Evolutionary conservation across 225 moss, liverwort and hornwort genomes (phyloP), one percentile per base, ranked within the genome.

Genomic region (Sphagnum tenellum): DNA sequence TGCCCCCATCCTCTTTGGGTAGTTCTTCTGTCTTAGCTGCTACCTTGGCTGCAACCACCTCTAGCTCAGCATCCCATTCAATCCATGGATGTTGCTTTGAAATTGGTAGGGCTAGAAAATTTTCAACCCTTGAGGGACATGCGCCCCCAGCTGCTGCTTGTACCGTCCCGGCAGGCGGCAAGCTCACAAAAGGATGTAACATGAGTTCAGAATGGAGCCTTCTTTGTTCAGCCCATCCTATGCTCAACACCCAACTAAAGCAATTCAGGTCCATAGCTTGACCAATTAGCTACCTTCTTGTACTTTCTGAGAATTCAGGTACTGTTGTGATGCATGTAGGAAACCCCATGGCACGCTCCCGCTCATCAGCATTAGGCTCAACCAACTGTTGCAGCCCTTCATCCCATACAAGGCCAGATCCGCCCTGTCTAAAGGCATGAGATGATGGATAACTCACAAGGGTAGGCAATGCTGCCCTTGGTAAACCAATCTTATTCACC

Each of bases 281-380:
- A 2, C 52, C 53, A 8, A 69, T 13, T 1, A 74, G 45, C 4
- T 72, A 46, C 13, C 9, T 14, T 44, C 5, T 5, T 50, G 47
- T 9, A 0, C 9, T 47, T 62, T 68, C 5, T 7, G 1, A 48
- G 10, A 72, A 2, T 0, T 12, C 48, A 56, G 14, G 14, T 4
- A 59, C 4, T 4, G 6, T 2, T 4, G 47, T 62, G 2, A 5
- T 61, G 7, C 61, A 8, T 0, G 59, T 69, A 2, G 12, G 44
- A 61, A 77, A 69, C 44, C 63, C 61, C 46, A 77, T 77, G 0
- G 57, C 49, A 4, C 9, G 0, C 44, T 72, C 64, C 57, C 60
- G n/a, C 46, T 77, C 56, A 56, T 69, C 44, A 3, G 45, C 49
- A 3, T 65, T 69, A 5, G 65, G 60, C 12, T 73, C 65, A 46